Evolutionary conservation across 345 rosid species (phyloP), one percentile per base, ranked within the genome.

Genomic region (Excoecaria agallocha): DNA sequence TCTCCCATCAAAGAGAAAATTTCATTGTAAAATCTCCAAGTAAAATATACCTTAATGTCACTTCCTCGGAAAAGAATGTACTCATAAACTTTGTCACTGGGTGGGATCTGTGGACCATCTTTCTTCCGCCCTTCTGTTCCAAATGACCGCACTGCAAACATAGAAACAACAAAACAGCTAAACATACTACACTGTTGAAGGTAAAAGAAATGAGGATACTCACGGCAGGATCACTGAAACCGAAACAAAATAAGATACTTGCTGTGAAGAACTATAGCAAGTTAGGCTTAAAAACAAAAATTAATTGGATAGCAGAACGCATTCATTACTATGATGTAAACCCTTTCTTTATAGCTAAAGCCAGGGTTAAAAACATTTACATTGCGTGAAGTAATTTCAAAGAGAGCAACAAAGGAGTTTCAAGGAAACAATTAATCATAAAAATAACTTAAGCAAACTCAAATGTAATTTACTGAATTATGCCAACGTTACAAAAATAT

Each of bases 121-220:
- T 87, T 89, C 67, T 85, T 87, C 83, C 93, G 80, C 72, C 90
- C 93, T 82, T 89, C 90, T n/a, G 93, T 87, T 78, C 93, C 93
- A 80, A 87, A 89, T 8, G 93, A 89, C 70, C 93, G 87, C 45
- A 89, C 93, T 89, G 80, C 76, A 80, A 77, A 73, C 68, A 62
- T 6, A 48, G 25, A 58, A 58, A 30, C 37, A 58, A 66, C 38
- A 57, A 50, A 56, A 55, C 19, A 48, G 45, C 8, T 25, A 8
- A 3, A 22, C 37, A 4, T 25, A 15, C 19, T 62, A 8, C 2
- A 30, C n/a, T 30, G 65, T 19, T 62, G 10, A 37, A 62, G 46
- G 22, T 24, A 22, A 57, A 16, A n/a, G 6, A 57, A 13, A 57
- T 11, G 35, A n/a, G 12, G 13, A 8, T 51, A 22, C 2, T 57